Evolutionary conservation across 2,329 filamentous ascomycete genomes (phyloP), one percentile per base, ranked within the genome.

Genomic region (Botrytis medusae): DNA sequence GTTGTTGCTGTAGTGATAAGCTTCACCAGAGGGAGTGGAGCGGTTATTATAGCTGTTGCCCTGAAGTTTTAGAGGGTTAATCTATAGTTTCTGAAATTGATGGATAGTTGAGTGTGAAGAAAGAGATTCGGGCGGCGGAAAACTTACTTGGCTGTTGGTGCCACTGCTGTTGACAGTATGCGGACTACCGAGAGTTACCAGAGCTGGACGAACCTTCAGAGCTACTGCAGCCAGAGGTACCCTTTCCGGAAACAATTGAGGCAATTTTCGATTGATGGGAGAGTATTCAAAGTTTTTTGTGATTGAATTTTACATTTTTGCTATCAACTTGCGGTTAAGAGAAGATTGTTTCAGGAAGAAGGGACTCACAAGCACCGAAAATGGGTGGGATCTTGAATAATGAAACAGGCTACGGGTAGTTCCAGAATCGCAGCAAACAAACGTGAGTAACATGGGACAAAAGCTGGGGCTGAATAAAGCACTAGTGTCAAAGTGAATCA

Each of bases 1-100:
- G 12, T 74, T 79, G 84, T 93, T 93, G 70, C 89, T 91, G 80
- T 92, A 93, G 80, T 92, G 90, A 80, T 90, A 91, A 12, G 86
- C 88, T 68, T 82, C 78, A 75, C 84, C 85, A 75, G 88, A 88
- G 76, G 78, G 78, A 62, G 92, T 91, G 82, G 90, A 88, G 48
- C 90, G 89, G 62, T 86, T 81, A 82, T 89, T 91, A 79, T 89
- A 92, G 83, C 89, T 87, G 82, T 92, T 92, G 75, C 91, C 90
- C 90, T 92, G 72, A 34, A 25, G 2, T 4, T 73, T 34, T 22
- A 37, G 37, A 60, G 20, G 46, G 37, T 73, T 5, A 72, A 44
- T 69, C 25, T 18, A 0, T 42, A 6, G 8, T 10, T 10, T 25
- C 8, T 2, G n/a, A 34, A 2, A 22, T 40, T 1, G 57, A 60